Evolutionary conservation across 2,329 filamentous ascomycete species (phyloP), one percentile per base, ranked within the genome.

Genomic region (Coniella vitis): DNA sequence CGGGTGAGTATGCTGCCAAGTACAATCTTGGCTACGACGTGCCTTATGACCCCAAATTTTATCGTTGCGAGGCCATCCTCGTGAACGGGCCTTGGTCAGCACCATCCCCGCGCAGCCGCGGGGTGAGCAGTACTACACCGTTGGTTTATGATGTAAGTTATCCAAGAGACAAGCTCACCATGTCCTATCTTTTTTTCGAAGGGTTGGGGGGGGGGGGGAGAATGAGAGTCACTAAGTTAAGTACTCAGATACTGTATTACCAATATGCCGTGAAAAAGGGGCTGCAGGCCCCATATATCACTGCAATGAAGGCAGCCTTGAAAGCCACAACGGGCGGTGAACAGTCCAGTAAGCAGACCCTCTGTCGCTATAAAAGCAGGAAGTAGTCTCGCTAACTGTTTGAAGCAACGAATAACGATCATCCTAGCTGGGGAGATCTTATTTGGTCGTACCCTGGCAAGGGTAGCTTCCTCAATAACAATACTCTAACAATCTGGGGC

Each of bases 61-160:
- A 61, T 34, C 60, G 67, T 1, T 70, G 68, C 43, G 68, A 70
- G 48, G 67, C 66, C 0, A 58, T 69, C 1, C 55, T 70, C 14
- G 62, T 69, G 4, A 62, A 65, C 46, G 67, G 65, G 0, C 67
- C 67, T 7, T 70, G 68, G 66, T 47, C 51, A 3, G 53, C 31
- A 7, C 58, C 60, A 12, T 64, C 64, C 0, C 55, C 60, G 7
- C 55, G 60, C 5, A 61, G 49, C 34, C 57, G 58, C 8, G 60
- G 60, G 3, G 48, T 58, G n/a, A 38, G 45, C 9, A 45, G 48
- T 34, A 45, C 47, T 37, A 37, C 35, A 13, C 38, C 52, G 10
- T 49, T 48, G 14, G 42, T 56, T 7, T 52, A 51, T 20, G 57
- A 58, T 38, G 53, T 56, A 46, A 55, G 45, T 31, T n/a, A n/a